Evolutionary conservation across 805 yeast genomes (phyloP).

Genomic region (Maudiozyma barnettii): DNA sequence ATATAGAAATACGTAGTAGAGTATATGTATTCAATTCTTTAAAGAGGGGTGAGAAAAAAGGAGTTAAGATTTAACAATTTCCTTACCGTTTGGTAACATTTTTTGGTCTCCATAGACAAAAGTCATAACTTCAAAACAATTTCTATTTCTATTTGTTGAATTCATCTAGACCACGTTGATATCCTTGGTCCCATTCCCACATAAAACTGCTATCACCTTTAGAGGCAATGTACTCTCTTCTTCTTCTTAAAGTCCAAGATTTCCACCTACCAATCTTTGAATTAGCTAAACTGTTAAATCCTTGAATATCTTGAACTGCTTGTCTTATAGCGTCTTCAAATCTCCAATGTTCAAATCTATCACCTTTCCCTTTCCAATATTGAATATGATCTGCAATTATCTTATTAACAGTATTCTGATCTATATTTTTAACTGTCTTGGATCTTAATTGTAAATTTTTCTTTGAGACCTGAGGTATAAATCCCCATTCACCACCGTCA

Average conservation of each 20-base stretch:
- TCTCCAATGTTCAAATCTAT: conserved; percentile 70
- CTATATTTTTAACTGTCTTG: conserved; percentile 20
- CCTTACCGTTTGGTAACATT: too few relatives aligned
- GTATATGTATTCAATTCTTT: too few relatives aligned
- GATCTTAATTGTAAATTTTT: conserved; percentile 42
- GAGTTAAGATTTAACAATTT: too few relatives aligned
- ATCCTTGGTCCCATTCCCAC: conserved; percentile 93
- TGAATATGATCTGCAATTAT: conserved; percentile 38
- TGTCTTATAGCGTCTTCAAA: conserved; percentile 67
- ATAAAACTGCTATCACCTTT: conserved; percentile 48
- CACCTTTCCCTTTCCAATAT: conserved; percentile 64
- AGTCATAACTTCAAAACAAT: too few relatives aligned
- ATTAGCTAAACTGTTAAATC: conserved; percentile 58
- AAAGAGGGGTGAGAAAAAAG: too few relatives aligned
- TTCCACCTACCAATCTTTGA: conserved; percentile 64
- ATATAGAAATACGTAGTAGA: too few relatives aligned
- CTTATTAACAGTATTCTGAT: conserved; percentile 27
- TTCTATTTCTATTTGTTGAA: conserved; percentile 8
- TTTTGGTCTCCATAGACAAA: too few relatives aligned
- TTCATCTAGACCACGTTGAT: conserved; percentile 44
- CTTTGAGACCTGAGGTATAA: conserved; percentile 59
- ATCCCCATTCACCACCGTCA: conserved; percentile 96
- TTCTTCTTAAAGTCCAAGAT: conserved; percentile 60
- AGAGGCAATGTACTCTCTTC: conserved; percentile 45
- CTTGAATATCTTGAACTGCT: conserved; percentile 67